Conservation (phyloP, 75 land plant genomes). For the Chamaecyparis obtusa region DNA sequence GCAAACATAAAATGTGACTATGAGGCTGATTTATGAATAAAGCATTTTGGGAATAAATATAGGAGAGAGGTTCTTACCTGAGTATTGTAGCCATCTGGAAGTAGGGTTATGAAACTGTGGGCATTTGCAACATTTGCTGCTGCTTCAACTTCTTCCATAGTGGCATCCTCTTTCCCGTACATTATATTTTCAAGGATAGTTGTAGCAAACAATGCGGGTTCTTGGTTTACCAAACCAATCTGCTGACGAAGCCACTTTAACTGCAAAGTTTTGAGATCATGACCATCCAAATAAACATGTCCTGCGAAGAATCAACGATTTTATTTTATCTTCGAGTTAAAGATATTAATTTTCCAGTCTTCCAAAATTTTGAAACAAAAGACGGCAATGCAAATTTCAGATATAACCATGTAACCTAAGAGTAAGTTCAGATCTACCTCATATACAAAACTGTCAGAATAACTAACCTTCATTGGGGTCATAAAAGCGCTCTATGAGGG, state of each 20-base stretch:
- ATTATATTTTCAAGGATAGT: constrained; percentile 85
- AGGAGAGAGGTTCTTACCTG: constrained; percentile 34
- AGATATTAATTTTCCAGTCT: not conserved
- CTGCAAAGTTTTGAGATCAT: constrained; percentile 74
- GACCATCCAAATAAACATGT: constrained; percentile 71
- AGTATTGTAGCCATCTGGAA: constrained; percentile 82
- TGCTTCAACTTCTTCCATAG: constrained; percentile 73
- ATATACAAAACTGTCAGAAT: constrained; percentile 1
- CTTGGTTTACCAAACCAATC: constrained; percentile 96
- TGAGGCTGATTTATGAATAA: not conserved
- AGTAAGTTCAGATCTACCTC: not conserved
- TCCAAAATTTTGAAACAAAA: not conserved
- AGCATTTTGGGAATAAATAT: not conserved
- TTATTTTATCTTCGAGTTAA: not conserved
- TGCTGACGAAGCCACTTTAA: constrained; percentile 86
- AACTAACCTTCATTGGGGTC: constrained; percentile 84
- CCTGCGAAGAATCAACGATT: constrained; percentile 39
- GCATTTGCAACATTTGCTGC: constrained; percentile 95
- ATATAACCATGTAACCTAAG: not conserved
- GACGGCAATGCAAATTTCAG: not conserved
- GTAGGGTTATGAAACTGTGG: constrained; percentile 75
- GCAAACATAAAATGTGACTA: not conserved
- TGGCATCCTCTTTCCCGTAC: constrained; percentile 88
- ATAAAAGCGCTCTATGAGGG: constrained; percentile 93
- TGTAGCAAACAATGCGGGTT: constrained; percentile 94